phyloP scores from a whole-genome alignment of 2,329 filamentous ascomycete species.

The Bimuria novae-zelandiae region DNA sequence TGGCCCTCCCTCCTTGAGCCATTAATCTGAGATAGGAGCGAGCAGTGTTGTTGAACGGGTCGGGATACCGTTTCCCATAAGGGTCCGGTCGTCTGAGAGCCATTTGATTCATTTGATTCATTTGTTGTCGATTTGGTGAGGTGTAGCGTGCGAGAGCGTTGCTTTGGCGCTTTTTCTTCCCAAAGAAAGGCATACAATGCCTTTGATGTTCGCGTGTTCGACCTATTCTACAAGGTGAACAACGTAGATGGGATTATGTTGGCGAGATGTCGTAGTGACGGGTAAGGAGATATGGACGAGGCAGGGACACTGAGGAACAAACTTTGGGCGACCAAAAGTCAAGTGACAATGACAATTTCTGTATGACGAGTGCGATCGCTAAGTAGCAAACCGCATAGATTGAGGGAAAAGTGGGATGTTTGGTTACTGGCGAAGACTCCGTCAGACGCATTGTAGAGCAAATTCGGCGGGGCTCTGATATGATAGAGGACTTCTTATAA shows the following conservation, averaged over 20 bases:
- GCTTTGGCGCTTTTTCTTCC: not conserved
- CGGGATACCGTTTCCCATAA: not conserved
- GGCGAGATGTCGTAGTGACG: not conserved
- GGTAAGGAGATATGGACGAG: not conserved
- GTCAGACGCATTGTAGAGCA: conserved; percentile 13
- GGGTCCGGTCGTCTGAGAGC: not conserved
- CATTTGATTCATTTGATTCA: too few species aligned
- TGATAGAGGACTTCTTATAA: conserved; percentile 5
- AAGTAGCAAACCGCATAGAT: conserved; percentile 14
- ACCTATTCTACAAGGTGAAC: not conserved
- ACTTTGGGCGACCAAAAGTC: conserved; percentile 1
- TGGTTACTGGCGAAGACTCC: conserved; percentile 10
- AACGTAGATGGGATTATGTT: not conserved
- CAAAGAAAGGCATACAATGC: not conserved
- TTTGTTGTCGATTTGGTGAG: not conserved
- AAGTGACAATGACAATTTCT: conserved; percentile 6
- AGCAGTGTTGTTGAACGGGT: not conserved
- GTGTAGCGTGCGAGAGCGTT: not conserved
- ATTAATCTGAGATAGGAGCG: not conserved
- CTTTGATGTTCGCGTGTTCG: not conserved
- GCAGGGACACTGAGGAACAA: not conserved
- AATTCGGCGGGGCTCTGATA: not conserved
- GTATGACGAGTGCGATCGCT: not conserved
- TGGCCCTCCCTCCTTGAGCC: not conserved
- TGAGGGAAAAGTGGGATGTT: conserved; percentile 1